A percentile compares a stretch with the other conserved stretches of the same genome.
phyloP scores from a whole-genome alignment of 2,329 filamentous ascomycete genomes.

The Aspergillus sp. region DNA sequence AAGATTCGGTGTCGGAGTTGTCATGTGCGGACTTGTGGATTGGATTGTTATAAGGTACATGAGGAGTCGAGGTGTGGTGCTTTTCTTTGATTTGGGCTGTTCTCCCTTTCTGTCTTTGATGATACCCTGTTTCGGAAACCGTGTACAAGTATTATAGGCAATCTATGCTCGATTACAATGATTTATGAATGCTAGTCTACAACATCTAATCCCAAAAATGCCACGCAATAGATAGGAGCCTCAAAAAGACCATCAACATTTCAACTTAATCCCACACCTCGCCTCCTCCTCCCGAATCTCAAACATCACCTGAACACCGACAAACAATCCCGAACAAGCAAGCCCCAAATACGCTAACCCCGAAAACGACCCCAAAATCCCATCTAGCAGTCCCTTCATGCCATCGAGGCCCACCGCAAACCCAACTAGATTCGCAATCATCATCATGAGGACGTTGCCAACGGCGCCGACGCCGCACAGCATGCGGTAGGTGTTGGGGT shows the following conservation, averaged over 20 bases:
- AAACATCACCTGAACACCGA: slow-evolving; percentile 91
- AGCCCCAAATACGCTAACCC: slow-evolving; percentile 65
- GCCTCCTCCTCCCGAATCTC: slow-evolving; percentile 81
- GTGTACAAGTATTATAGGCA: too few relatives aligned
- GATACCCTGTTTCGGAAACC: too few relatives aligned
- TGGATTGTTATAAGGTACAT: slow-evolving; percentile 42
- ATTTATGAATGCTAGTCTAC: too few relatives aligned
- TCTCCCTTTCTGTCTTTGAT: too few relatives aligned
- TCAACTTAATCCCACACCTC: slow-evolving; percentile 71
- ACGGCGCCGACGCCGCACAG: slow-evolving; percentile 75
- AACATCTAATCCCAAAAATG: too few relatives aligned
- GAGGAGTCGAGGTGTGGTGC: slow-evolving; percentile 41
- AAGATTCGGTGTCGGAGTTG: slow-evolving; percentile 42
- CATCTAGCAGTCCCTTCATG: slow-evolving; percentile 62
- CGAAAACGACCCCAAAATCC: slow-evolving; percentile 68
- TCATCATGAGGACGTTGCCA: slow-evolving; percentile 86
- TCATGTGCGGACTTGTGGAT: slow-evolving; percentile 39
- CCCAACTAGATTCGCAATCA: slow-evolving; percentile 86
- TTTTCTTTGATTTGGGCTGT: slow-evolving; percentile 23
- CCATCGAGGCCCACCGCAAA: slow-evolving; percentile 92
- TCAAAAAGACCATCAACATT: slow-evolving; percentile 50
- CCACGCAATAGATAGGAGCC: not conserved
- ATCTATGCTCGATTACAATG: too few relatives aligned
- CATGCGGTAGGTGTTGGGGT: slow-evolving; percentile 66
- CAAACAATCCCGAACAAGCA: slow-evolving; percentile 68